Evolutionary conservation across 2,329 filamentous ascomycete genomes (phyloP), one percentile per base, ranked within the genome.

Genomic region (Xylariaceae sp.): DNA sequence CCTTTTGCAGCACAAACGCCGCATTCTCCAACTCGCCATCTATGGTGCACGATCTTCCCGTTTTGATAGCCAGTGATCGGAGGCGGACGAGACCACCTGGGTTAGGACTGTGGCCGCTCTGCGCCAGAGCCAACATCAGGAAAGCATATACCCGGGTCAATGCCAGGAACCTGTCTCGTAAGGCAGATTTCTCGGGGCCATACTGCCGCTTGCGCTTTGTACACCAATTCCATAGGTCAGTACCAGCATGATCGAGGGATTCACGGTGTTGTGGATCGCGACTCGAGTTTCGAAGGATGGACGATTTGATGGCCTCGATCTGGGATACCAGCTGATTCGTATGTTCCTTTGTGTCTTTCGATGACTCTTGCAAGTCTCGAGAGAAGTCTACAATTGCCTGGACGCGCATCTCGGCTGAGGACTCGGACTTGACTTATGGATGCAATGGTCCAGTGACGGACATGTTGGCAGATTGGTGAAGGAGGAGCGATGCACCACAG

Each of bases 201-300:
- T 55, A 49, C 32, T 64, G 51, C 6, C 62, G 57, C 23, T 56
- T 60, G 5, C 76, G 49, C 17, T 70, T 67, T 2, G 77, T 76
- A 25, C 76, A 77, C 5, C 70, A 51, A 43, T 87, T 87, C 82
- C 81, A 87, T 6, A 87, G 58, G 16, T 63, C 60, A 1, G 71
- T 68, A 35, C 73, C 82, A 5, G 64, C 45, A 5, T 45, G 54
- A 39, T 83, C 78, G 3, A 85, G 58, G 5, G 71, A 64, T 16
- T 59, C 55, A 26, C 63, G 60, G 2, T 53, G n/a, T n/a, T n/a
- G n/a, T n/a, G n/a, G 52, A 9, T 46, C 40, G 10, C 51, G 26
- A 10, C 44, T 47, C 2, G 59, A 42, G 8, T 49, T 53, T 15
- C 46, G 57, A 15, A 59, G 53, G 17, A 56, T 59, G 22, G 45